Conservation (phyloP, 768 basidiomycete genomes). For the Leccinum rimulosum region DNA sequence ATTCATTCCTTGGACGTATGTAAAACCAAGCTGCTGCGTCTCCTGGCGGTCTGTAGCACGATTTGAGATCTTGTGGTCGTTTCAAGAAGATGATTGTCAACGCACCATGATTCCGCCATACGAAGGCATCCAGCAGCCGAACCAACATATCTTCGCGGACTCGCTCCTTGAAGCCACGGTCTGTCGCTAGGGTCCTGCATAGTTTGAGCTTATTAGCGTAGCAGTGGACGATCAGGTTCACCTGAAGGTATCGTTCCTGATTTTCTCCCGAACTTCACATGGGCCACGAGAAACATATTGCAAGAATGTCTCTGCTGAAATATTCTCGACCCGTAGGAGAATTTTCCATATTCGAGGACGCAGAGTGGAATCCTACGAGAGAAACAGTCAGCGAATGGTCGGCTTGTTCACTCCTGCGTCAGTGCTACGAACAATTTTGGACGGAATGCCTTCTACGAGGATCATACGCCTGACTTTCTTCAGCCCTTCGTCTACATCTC, state of each 20-base stretch:
- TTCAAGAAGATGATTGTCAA: neutral
- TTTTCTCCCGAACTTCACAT: conserved; percentile 86
- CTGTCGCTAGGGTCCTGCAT: conserved; percentile 82
- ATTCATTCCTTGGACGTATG: conserved; percentile 99
- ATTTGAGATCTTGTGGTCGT: neutral
- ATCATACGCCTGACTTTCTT: conserved; percentile 86
- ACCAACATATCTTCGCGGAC: conserved; percentile 97
- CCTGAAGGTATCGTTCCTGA: conserved; percentile 97
- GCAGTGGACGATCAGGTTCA: conserved; percentile 27
- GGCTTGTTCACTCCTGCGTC: neutral
- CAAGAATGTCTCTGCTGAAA: conserved; percentile 74
- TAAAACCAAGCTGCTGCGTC: conserved; percentile 78
- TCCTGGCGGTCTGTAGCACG: conserved; percentile 64
- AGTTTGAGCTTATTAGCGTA: conserved; percentile 1
- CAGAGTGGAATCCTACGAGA: conserved; percentile 69
- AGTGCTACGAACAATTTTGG: conserved; percentile 55
- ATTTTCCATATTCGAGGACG: conserved; percentile 95
- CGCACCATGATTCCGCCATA: conserved; percentile 89
- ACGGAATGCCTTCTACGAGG: conserved; percentile 88
- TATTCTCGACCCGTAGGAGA: conserved; percentile 73
- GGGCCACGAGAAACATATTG: conserved; percentile 81
- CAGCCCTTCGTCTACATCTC: conserved; percentile 76
- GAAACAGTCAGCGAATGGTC: conserved; percentile 3
- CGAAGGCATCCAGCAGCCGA: conserved; percentile 94
- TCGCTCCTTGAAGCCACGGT: conserved; percentile 95